Evolutionary conservation across 768 basidiomycete species (phyloP), one percentile per base, ranked within the genome.

Genomic region (Sarcodon aspratus): DNA sequence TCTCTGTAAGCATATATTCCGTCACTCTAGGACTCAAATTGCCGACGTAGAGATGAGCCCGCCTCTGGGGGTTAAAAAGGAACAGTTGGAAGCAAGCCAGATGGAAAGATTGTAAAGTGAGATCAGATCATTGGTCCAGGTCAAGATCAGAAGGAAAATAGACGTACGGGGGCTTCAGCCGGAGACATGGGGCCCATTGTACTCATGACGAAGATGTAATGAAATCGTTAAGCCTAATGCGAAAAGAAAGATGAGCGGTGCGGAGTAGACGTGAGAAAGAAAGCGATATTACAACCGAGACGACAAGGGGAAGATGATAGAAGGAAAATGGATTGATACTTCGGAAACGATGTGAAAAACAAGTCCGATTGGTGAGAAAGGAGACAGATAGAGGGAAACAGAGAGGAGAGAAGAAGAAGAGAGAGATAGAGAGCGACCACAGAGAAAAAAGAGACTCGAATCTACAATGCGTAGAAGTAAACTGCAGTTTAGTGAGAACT

Each of bases 1-100:
- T 94, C 67, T 98, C 95, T 40, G 90, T 92, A 63, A 98, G 83
- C 89, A 98, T 98, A 71, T 93, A 95, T 72, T 98, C 96, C 48
- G 94, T 98, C 47, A 99, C 96, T 42, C 96, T 80, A 55, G 95
- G 93, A 61, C 88, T 92, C 65, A 99, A 75, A 69, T 98, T 98
- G 54, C 96, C 96, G 66, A 99, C 90, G 66, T 99, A 99, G 59
- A 99, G 84, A 73, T 99, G 96, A 57, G 96, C 94, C 58, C 93
- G 79, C 66, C 87, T 78, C 85, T 89, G 66, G 52, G 47, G 50
- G 57, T 49, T 52, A 47, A 54, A 37, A 50, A 64, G 57, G 48
- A 52, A 49, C 36, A 36, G 18, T 38, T 27, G 5, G 5, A 27
- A 27, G 21, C 21, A 27, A 27, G 21, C 44, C 37, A 27, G 21